phyloP scores from a whole-genome alignment of 1,284 basidiomycete genomes.

The Sphagnurus paluster region DNA sequence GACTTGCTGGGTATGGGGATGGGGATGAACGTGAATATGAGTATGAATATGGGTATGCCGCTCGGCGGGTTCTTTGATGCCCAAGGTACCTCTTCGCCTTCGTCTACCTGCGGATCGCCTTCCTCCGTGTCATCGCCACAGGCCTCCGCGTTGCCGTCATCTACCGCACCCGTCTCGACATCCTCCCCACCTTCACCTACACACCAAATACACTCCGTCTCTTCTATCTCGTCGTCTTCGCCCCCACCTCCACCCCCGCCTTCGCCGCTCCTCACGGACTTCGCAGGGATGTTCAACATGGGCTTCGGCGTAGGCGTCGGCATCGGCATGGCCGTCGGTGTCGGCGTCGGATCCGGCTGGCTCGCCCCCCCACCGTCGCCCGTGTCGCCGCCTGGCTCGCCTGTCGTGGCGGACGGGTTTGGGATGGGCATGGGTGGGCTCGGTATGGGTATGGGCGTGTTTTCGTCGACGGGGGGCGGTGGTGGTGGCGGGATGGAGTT shows the following conservation, averaged over 20 bases:
- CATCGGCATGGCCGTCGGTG: conserved; percentile 15
- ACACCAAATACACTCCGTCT: too few species aligned
- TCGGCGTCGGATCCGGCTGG: conserved; percentile 6
- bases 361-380: conserved; percentile 10
- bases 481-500: conserved; percentile 5
- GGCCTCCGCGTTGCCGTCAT: too few species aligned
- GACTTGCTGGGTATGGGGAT: conserved; percentile 12
- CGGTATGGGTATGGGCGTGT: conserved; percentile 7
- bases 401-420: conserved; percentile 12
- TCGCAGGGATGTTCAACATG: conserved; percentile 20
- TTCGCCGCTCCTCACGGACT: too few species aligned
- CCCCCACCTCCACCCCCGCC: too few species aligned
- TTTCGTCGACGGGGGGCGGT: conserved; percentile 3
- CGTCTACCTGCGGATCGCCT: too few species aligned
- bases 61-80: too few species aligned
- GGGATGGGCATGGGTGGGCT: conserved; percentile 11
- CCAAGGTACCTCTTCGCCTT: too few species aligned
- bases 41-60: conserved; percentile 12
- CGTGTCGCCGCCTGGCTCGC: conserved; percentile 7
- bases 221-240: too few species aligned
- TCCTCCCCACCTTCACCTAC: too few species aligned
- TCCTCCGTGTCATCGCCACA: too few species aligned
- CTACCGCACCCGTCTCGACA: too few species aligned
- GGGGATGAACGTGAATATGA: conserved; percentile 4
- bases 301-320: conserved; percentile 17